Evolutionary conservation across 2,329 filamentous ascomycete species (phyloP), one percentile per base, ranked within the genome.

Genomic region (Neofusicoccum sp.): DNA sequence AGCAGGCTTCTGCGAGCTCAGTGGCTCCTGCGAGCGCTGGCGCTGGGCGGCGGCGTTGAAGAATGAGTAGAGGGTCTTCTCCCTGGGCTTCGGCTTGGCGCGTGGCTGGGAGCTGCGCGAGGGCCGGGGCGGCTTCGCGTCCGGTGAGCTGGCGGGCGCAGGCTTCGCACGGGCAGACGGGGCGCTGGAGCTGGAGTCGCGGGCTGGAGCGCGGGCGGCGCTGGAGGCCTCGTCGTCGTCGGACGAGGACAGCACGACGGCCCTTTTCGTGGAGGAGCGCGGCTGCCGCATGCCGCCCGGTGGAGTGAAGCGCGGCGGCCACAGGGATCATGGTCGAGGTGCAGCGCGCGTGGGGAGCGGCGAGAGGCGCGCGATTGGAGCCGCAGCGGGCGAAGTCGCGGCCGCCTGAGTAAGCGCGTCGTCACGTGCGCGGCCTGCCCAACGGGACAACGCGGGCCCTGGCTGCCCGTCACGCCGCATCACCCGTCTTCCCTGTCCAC

Each of bases 1-100:
- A 26, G 64, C n/a, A 11, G 47, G 60, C 60, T 76, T 78, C 60
- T 76, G 73, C 4, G 75, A 73, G 61, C 73, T 79, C 24, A 74
- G 68, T 9, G 73, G 72, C 14, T 71, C 70, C 62, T 77, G 75
- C 6, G 40, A 24, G 24, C 48, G 69, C 62, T 76, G 76, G 33
- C 73, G 64, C 59, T 76, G 77, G n/a, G 77, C 74, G 6, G 72
- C 72, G 54, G 72, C 71, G 67, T 75, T 78, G 70, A 82, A 81
- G 71, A 81, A 82, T 14, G 79, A 80, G 36, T 75, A 78, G 53
- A 80, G 79, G 8, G 78, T 72, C 65, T 77, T 79, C 63, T 72
- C 71, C 38, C 72, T 63, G 38, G 45, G 69, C 63, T 73, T 70
- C 16, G 72, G 65, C 60, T 77, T 75, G n/a, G 69, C 69, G 16